phyloP scores from a whole-genome alignment of 169 alveolate species.

The Eimeria sp. region DNA sequence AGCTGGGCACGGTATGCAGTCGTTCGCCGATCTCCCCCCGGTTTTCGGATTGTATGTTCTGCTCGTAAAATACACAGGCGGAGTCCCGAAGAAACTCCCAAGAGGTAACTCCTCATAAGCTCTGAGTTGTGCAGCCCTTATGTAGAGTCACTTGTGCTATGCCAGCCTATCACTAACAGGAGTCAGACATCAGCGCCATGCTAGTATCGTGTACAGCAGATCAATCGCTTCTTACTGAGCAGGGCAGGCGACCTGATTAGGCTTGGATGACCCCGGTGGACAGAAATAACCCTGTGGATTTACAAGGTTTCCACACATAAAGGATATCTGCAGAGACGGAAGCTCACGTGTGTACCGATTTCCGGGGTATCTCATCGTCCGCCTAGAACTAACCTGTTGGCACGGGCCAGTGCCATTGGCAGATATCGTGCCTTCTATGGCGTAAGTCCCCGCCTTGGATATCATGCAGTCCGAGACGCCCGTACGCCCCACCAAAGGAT shows the following conservation, averaged over 20 bases:
- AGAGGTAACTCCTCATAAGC: not conserved
- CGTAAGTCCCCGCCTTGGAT: constrained; percentile 62
- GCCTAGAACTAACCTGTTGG: not conserved
- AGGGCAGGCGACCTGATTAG: constrained; percentile 35
- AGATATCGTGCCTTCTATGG: not conserved
- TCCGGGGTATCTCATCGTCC: not conserved
- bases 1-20: constrained; percentile 84
- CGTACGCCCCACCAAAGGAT: constrained; percentile 66
- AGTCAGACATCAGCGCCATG: not conserved
- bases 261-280: constrained; percentile 56
- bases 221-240: constrained; percentile 24
- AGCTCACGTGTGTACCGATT: not conserved
- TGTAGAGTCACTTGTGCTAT: not conserved
- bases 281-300: constrained; percentile 31
- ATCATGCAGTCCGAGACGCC: constrained; percentile 33
- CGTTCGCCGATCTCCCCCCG: constrained; percentile 56
- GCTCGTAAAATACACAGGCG: not conserved
- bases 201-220: not conserved
- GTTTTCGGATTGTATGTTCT: constrained; percentile 83
- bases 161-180: not conserved
- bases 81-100: not conserved
- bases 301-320: not conserved
- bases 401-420: constrained; percentile 40
- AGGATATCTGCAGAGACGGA: not conserved
- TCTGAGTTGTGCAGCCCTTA: not conserved